These are phyloP conservation scores for Vigna reflexopilosa DNA, from an alignment of 306 rosid species.

Conservation along the genomic window DNA sequence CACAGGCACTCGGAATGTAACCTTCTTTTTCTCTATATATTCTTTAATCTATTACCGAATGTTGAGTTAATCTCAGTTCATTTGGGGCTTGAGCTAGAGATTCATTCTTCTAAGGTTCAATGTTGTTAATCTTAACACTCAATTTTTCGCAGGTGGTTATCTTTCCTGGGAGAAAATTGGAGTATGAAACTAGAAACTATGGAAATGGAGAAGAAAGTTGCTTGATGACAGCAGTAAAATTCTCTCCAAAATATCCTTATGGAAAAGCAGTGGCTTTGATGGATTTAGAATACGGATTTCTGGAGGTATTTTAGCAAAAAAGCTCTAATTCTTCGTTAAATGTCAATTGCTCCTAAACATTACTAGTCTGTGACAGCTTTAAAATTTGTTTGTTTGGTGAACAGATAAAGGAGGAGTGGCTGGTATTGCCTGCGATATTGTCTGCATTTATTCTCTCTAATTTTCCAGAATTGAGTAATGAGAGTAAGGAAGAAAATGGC, in stretches of 20 bases:
- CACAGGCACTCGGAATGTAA: slow-evolving; percentile 46
- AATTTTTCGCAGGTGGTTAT: slow-evolving; percentile 42
- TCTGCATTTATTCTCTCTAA: slow-evolving; percentile 48
- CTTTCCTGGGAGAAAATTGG: slow-evolving; percentile 48
- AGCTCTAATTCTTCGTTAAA: background rate
- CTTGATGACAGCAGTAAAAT: slow-evolving; percentile 51
- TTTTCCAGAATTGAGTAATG: slow-evolving; percentile 18
- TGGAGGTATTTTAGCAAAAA: slow-evolving; percentile 42
- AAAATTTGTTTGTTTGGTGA: slow-evolving; percentile 40
- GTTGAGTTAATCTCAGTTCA: background rate
- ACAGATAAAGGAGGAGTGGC: slow-evolving; percentile 61
- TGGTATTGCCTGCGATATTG: slow-evolving; percentile 49
- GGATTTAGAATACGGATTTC: slow-evolving; percentile 43
- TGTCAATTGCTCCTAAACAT: background rate
- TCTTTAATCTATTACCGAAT: background rate
- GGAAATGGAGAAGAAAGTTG: slow-evolving; percentile 29
- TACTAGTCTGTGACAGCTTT: slow-evolving; percentile 6
- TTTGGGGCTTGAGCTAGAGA: background rate
- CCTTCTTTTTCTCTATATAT: background rate
- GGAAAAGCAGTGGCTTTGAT: slow-evolving; percentile 55
- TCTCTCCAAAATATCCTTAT: slow-evolving; percentile 46
- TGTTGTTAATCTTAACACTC: slow-evolving; percentile 15
- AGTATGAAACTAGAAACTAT: slow-evolving; percentile 39
- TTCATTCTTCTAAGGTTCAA: background rate
- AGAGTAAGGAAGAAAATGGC: slow-evolving; percentile 19